A percentile compares a stretch with the other conserved stretches of the same genome.
phyloP scores from a whole-genome alignment of 495 filamentous ascomycete species.

The Staphylotrichum tortipilum region DNA sequence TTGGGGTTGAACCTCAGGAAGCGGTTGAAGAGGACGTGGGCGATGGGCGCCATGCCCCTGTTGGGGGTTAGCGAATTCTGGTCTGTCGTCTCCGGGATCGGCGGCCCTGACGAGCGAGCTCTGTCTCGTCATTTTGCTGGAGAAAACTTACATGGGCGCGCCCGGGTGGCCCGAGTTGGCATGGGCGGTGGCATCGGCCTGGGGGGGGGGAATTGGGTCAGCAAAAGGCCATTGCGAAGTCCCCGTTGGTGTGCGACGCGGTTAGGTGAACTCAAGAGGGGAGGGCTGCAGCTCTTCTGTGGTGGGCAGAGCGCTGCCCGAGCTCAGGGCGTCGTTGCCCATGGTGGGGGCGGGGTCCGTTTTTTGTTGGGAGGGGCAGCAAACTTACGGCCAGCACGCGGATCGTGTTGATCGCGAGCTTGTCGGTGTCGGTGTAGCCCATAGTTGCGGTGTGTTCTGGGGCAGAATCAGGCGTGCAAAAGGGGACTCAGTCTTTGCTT shows the following conservation, averaged over 20 bases:
- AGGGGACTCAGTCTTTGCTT: background rate
- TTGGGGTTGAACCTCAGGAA: conserved; percentile 99
- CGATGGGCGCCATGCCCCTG: conserved; percentile 89
- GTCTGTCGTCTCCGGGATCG: conserved; percentile 3
- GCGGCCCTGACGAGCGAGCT: too few species aligned
- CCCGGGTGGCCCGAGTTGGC: conserved; percentile 98
- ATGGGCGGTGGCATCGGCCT: conserved; percentile 96
- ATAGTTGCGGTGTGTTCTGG: conserved; percentile 55
- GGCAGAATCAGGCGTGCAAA: conserved; percentile 16
- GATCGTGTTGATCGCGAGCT: conserved; percentile 95
- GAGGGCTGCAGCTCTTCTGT: background rate
- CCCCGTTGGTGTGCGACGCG: background rate
- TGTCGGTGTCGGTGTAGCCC: conserved; percentile 77
- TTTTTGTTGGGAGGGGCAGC: conserved; percentile 16
- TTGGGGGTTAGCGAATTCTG: conserved; percentile 19
- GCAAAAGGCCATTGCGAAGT: conserved; percentile 7
- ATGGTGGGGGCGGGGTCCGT: conserved; percentile 37
- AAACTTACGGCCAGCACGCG: conserved; percentile 81
- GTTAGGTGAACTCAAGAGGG: background rate
- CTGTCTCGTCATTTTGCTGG: too few species aligned
- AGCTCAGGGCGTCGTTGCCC: conserved; percentile 11
- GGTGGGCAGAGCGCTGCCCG: background rate
- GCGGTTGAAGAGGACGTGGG: conserved; percentile 97
- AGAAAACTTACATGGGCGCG: conserved; percentile 70
- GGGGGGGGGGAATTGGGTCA: conserved; percentile 19